Base-by-base conservation (phyloP, 2,329 filamentous ascomycete genomes). In the Arthrobotrys conoides region DNA sequence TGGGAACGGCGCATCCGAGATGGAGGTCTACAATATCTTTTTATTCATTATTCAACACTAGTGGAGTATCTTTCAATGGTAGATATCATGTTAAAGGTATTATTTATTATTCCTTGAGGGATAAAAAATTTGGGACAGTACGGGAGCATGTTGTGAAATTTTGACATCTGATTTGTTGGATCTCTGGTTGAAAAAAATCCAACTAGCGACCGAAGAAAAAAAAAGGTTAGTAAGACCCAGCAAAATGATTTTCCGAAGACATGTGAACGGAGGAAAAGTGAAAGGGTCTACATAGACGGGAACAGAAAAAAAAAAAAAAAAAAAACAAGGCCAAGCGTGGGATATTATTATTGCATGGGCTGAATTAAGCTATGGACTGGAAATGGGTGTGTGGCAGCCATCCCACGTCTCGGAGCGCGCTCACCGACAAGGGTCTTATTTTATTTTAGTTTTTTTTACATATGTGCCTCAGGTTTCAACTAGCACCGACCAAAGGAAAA, bases 1-100 rank as follows among this genome's bases (percentile, higher is more conserved):
- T 71, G 41, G 71, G 73, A 77, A 55, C 73, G 61, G 61, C 71
- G 73, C 73, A 77, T 77, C 73, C 73, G 73, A 77, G 53, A 68
- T 77, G 73, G 73, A 66, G 72, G 73, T 63, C 68, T 77, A 8
- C n/a, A n/a, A n/a, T n/a, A n/a, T n/a, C n/a, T n/a, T n/a, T n/a
- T n/a, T n/a, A n/a, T n/a, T n/a, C n/a, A n/a, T n/a, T n/a, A n/a
- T n/a, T n/a, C n/a, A n/a, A n/a, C n/a, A n/a, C n/a, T n/a, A n/a
- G n/a, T n/a, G n/a, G n/a, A n/a, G n/a, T n/a, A n/a, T n/a, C n/a
- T n/a, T n/a, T n/a, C n/a, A n/a, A n/a, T n/a, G n/a, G n/a, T n/a
- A n/a, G n/a, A n/a, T n/a, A n/a, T n/a, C n/a, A n/a, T n/a, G n/a
- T n/a, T n/a, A 6, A 30, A 30, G 27, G 27, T 3, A 30, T 30